These are phyloP conservation scores for Pinus taeda DNA, from an alignment of 75 land plant genomes.

Conservation along the genomic window DNA sequence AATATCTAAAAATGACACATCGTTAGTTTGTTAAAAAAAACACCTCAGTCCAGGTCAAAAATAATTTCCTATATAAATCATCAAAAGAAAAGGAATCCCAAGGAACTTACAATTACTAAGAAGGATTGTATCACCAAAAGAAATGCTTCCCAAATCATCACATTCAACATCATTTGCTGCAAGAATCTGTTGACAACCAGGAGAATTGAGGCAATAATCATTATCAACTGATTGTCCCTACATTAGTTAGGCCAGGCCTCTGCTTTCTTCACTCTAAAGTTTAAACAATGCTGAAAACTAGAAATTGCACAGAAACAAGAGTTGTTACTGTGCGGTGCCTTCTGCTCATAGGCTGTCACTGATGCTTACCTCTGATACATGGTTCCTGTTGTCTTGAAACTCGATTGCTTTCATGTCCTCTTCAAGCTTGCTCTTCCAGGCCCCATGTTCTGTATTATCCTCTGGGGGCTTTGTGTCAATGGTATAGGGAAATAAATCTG, in stretches of 20 bases:
- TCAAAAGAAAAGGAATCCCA: background rate
- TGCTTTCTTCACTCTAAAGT: background rate
- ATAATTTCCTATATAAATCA: background rate
- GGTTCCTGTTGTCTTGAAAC: constrained; percentile 76
- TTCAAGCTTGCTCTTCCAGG: constrained; percentile 81
- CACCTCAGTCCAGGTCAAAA: background rate
- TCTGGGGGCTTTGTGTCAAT: constrained; percentile 78
- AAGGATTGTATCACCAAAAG: constrained; percentile 53
- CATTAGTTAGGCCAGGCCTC: no score
- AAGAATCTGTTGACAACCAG: constrained; percentile 26
- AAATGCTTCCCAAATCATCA: constrained; percentile 74
- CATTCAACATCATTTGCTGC: constrained; percentile 86
- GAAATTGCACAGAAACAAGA: background rate
- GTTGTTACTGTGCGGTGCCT: background rate
- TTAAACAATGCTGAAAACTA: background rate
- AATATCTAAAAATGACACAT: constrained; percentile 31
- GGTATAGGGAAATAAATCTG: constrained; percentile 63
- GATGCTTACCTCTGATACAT: constrained; percentile 59
- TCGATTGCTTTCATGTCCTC: constrained; percentile 87
- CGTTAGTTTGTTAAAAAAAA: background rate
- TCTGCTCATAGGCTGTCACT: background rate
- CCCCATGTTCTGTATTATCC: constrained; percentile 62
- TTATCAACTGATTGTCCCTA: background rate
- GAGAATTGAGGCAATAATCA: background rate
- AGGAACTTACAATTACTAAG: constrained; percentile 46